phyloP scores from a whole-genome alignment of 257 asterid genomes.

The Solanum bukasovii region DNA sequence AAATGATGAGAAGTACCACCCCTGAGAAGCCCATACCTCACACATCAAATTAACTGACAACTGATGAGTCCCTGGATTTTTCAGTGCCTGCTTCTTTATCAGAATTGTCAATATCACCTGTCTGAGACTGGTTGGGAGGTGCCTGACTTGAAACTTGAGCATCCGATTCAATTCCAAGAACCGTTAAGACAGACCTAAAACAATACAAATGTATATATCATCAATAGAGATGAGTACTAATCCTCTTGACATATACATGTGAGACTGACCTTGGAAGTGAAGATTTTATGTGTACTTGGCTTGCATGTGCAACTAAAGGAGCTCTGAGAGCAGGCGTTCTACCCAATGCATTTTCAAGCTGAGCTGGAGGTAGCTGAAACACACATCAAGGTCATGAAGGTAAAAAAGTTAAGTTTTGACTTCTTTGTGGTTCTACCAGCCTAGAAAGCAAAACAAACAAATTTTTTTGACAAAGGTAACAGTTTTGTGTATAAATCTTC shows the following conservation, averaged over 20 bases:
- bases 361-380: slow-evolving; percentile 86
- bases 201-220: neutral
- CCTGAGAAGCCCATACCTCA: neutral
- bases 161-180: slow-evolving; percentile 58
- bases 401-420: neutral
- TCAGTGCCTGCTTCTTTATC: slow-evolving; percentile 51
- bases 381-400: neutral
- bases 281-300: slow-evolving; percentile 68
- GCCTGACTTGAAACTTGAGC: neutral
- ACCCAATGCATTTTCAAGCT: slow-evolving; percentile 76
- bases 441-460: neutral
- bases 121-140: slow-evolving; percentile 17
- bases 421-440: neutral
- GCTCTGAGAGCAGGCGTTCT: slow-evolving; percentile 72
- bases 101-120: slow-evolving; percentile 41
- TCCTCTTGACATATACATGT: neutral
- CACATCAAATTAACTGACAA: slow-evolving; percentile 16
- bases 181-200: slow-evolving; percentile 60
- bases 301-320: slow-evolving; percentile 85
- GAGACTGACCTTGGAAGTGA: slow-evolving; percentile 73
- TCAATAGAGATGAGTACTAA: neutral
- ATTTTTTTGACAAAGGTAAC: neutral
- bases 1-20: neutral
- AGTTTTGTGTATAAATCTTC: neutral
- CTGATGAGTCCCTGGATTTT: slow-evolving; percentile 52